Base-by-base conservation (phyloP, 805 yeast species). In the Komagataella ulmi region DNA sequence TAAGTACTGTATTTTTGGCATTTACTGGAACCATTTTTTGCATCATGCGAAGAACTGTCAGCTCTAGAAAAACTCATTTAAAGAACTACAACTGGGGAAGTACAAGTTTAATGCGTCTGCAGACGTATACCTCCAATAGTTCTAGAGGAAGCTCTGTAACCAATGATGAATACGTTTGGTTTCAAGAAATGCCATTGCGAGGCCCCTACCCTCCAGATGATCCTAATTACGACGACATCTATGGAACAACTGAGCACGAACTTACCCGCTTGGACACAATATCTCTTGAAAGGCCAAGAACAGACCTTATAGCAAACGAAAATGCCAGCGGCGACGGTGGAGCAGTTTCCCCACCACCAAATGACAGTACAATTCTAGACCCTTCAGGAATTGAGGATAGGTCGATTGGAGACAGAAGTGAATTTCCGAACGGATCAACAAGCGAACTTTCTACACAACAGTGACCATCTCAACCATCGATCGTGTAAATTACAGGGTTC, bases 41-140 rank as follows among this genome's bases (percentile, higher is more conserved):
- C 63, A 73, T 86, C 51, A 74, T 84, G 71, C 79, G 90, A 60
- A 71, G 96, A 57, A 75, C 85, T 0, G 76, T 80, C 3, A 73
- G 76, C 21, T 74, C 83, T 17, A 61, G 83, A 58, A 61, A 67
- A 48, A 51, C 46, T 2, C 47, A 53, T 18, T 46, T 45, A 36
- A 30, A 44, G 43, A 36, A 48, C 48, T 30, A 30, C 14, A 30
- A 30, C 40, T 3, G 40, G 40, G 40, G 40, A 30, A 30, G 40
- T 14, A 30, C 40, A 30, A 30, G 40, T 8, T 30, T 30, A 12
- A 30, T 30, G 40, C 40, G n/a, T 3, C 14, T 30, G 14, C 40
- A 30, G 40, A 30, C 40, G 1, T 30, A 30, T 30, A 30, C 10
- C 40, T 30, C 40, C 6, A 30, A 30, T 30, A 30, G 40, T 12